These are phyloP conservation scores for Pisolithus microcarpus DNA, from an alignment of 768 basidiomycete genomes.

Conservation along the genomic window DNA sequence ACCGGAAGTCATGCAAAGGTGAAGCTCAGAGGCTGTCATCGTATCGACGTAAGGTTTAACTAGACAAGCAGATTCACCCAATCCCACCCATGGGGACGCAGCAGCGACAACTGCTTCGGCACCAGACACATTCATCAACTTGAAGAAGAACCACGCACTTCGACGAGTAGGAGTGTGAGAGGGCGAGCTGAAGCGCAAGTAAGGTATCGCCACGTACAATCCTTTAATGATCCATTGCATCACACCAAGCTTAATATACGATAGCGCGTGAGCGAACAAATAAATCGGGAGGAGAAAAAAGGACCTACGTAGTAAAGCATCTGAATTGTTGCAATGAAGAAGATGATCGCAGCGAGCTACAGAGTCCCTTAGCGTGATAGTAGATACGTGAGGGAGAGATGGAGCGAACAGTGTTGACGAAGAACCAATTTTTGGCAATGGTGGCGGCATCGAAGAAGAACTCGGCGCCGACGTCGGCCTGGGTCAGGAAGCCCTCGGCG, in stretches of 20 bases:
- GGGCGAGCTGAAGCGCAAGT: not conserved
- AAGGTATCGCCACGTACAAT: conserved; percentile 45
- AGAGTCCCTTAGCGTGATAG: conserved; percentile 9
- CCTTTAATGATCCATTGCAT: conserved; percentile 92
- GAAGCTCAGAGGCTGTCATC: conserved; percentile 84
- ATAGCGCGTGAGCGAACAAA: not conserved
- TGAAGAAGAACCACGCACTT: conserved; percentile 92
- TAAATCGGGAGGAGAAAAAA: not conserved
- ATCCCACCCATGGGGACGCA: conserved; percentile 89
- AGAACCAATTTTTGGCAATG: conserved; percentile 72
- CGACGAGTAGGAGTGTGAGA: conserved; percentile 1
- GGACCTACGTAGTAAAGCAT: conserved; percentile 67
- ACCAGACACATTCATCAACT: conserved; percentile 85
- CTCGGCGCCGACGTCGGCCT: conserved; percentile 60
- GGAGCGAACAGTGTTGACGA: conserved; percentile 61
- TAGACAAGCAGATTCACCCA: conserved; percentile 83
- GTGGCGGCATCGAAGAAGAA: conserved; percentile 79
- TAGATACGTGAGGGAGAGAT: not conserved
- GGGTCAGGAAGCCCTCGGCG: conserved; percentile 70
- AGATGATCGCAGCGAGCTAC: conserved; percentile 74
- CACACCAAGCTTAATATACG: conserved; percentile 64
- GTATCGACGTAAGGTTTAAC: conserved; percentile 77
- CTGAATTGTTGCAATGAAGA: conserved; percentile 90
- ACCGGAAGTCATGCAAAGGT: conserved; percentile 83
- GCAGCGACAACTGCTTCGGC: conserved; percentile 92